Percentiles rank a stretch among this genome's conserved stretches.
Conservation (phyloP, 495 filamentous ascomycete genomes). For the Pyrenopolyporus hunteri region DNA sequence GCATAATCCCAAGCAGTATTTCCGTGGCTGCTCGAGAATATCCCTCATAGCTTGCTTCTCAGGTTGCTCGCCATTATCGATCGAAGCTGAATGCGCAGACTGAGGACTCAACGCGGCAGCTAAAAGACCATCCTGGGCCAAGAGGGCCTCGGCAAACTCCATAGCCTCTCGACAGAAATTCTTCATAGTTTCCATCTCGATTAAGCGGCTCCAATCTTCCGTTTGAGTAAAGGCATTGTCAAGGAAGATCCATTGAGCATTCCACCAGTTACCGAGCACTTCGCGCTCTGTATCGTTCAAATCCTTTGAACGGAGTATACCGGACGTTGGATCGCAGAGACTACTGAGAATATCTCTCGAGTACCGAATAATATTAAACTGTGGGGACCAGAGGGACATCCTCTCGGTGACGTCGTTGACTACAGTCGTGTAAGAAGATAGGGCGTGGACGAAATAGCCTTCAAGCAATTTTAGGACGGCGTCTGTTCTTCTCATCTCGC, state of each 20-base stretch:
- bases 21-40: conserved; percentile 66
- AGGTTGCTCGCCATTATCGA: conserved; percentile 52
- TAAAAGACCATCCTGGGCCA: conserved; percentile 81
- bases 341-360: conserved; percentile 74
- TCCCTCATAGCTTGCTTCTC: conserved; percentile 53
- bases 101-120: conserved; percentile 64
- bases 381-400: conserved; percentile 50
- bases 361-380: conserved; percentile 41
- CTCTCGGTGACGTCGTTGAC: conserved; percentile 61
- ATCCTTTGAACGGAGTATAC: conserved; percentile 72
- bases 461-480: conserved; percentile 75
- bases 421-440: conserved; percentile 47
- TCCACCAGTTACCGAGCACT: conserved; percentile 78
- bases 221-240: conserved; percentile 82
- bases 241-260: conserved; percentile 76
- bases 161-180: conserved; percentile 94
- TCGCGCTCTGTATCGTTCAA: conserved; percentile 65
- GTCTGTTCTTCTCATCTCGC: conserved; percentile 70
- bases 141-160: conserved; percentile 84
- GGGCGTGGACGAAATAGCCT: conserved; percentile 56
- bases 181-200: conserved; percentile 76
- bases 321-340: conserved; percentile 81
- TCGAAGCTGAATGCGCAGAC: conserved; percentile 49
- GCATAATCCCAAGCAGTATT: conserved; percentile 69
- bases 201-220: conserved; percentile 74